Conservation (phyloP, 257 asterid species). For the Nicotiana undulata region DNA sequence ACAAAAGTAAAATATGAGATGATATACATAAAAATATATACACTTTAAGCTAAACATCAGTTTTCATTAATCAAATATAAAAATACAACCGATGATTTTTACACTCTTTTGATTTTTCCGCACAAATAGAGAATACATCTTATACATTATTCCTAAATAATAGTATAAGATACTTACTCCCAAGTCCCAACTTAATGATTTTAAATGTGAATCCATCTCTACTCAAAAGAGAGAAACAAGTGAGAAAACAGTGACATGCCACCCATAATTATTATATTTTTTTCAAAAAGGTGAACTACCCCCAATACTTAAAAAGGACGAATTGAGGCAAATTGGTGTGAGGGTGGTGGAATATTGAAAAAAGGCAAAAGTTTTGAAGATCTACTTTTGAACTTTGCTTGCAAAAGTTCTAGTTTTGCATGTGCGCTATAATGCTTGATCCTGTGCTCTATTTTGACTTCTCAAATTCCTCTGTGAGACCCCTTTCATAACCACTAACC, state of each 20-base stretch:
- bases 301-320: background rate
- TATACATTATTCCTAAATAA: too few species aligned
- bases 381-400: conserved; percentile 9
- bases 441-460: conserved; percentile 2
- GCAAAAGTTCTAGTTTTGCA: conserved; percentile 12
- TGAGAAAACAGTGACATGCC: background rate
- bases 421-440: conserved; percentile 12
- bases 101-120: too few species aligned
- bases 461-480: background rate
- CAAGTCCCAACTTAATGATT: too few species aligned
- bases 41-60: too few species aligned
- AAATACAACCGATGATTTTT: too few species aligned
- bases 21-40: too few species aligned
- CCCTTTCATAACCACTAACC: background rate
- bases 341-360: background rate
- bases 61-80: too few species aligned
- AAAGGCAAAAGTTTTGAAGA: conserved; percentile 2
- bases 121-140: too few species aligned
- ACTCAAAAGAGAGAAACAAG: background rate
- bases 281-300: background rate
- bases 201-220: background rate
- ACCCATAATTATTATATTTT: background rate
- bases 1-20: too few species aligned
- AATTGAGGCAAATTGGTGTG: background rate
- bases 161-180: too few species aligned